Base-by-base conservation (phyloP, 106 monocot genomes). In the Chionographis japonica region DNA sequence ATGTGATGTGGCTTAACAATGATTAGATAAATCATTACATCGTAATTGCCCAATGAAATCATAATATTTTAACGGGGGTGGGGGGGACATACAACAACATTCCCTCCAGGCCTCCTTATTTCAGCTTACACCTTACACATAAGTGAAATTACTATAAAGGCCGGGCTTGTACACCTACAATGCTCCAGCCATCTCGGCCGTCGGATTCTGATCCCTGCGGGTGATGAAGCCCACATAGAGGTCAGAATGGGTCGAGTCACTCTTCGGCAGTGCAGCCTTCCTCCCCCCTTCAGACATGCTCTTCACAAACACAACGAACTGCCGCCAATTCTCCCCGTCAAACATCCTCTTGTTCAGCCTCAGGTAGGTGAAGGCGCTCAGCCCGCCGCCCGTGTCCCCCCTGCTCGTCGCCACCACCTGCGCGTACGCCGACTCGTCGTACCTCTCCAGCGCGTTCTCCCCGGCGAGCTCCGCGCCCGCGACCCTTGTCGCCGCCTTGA, bases 361-460 rank as follows among this genome's bases (percentile, higher is more conserved):
- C 74, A 94, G 61, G 52, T 90, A 94, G 0, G 93, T 94, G 81
- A 94, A 94, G 4, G 84, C 86, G 40, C 79, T 63, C 66, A 94
- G 43, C 12, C 81, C 75, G 2, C 52, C 55, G 8, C 70, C 67
- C 7, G 69, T 52, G 4, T 57, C 71, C 6, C 37, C 72, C 50
- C 68, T 62, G 20, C 78, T 69, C 14, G 86, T 88, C 8, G 49
- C 69, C 71, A 86, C 0, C n/a, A 93, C 79, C 77, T 82, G 86
- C 0, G 68, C 40, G 61, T 66, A 86, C n/a, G 93, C 93, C 1
- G 40, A 59, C 17, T 77, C 84, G 16, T 93, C 93, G 62, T 93
- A 93, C 63, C 86, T 77, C 74, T 83, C 79, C 63, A 93, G 20
- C 2, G 93, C 89, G 66, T 93, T 93, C 89, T 89, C 93, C 4